These are phyloP conservation scores for Ophiosphaerella narmari DNA, from an alignment of 2,329 filamentous ascomycete species.

Conservation along the genomic window DNA sequence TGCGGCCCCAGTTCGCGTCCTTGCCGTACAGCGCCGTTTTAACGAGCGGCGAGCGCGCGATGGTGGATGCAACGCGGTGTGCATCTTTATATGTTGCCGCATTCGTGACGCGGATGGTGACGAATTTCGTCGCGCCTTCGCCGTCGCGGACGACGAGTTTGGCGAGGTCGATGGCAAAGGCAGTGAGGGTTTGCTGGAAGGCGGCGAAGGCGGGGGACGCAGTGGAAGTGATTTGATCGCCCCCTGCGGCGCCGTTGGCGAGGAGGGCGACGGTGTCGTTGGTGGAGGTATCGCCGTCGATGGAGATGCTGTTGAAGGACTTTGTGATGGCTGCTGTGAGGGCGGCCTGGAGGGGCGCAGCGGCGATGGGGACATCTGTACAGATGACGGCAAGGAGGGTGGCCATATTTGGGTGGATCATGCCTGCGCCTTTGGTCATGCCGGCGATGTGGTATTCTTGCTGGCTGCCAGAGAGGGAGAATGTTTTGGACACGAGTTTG, in stretches of 20 bases:
- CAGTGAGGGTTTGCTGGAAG: conserved; percentile 72
- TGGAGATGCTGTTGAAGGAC: conserved; percentile 95
- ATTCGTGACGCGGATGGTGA: conserved; percentile 84
- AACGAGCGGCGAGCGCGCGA: conserved; percentile 89
- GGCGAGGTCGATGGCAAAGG: conserved; percentile 81
- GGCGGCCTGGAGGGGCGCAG: conserved; percentile 68
- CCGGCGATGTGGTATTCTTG: conserved; percentile 83
- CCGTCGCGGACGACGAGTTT: conserved; percentile 95
- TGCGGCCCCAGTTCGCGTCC: conserved; percentile 98
- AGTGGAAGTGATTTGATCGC: conserved; percentile 61
- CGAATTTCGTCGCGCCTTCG: conserved; percentile 97
- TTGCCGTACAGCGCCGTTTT: conserved; percentile 97
- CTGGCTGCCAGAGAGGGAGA: conserved; percentile 80
- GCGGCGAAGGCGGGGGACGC: conserved; percentile 67
- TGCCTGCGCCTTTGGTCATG: conserved; percentile 97
- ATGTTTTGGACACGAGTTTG: conserved; percentile 85
- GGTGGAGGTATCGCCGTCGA: conserved; percentile 96
- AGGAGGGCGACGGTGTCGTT: conserved; percentile 95
- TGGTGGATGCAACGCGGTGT: conserved; percentile 80
- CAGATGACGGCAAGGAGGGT: conserved; percentile 90
- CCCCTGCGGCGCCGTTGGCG: conserved; percentile 92
- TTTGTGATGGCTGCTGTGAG: conserved; percentile 76
- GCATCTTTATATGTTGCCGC: conserved; percentile 72
- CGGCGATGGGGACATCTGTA: conserved; percentile 82
- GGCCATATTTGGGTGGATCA: conserved; percentile 99